Evolutionary conservation across 176 grass and related monocot species (phyloP), one percentile per base, ranked within the genome.

Genomic region (Aegilops tauschii): DNA sequence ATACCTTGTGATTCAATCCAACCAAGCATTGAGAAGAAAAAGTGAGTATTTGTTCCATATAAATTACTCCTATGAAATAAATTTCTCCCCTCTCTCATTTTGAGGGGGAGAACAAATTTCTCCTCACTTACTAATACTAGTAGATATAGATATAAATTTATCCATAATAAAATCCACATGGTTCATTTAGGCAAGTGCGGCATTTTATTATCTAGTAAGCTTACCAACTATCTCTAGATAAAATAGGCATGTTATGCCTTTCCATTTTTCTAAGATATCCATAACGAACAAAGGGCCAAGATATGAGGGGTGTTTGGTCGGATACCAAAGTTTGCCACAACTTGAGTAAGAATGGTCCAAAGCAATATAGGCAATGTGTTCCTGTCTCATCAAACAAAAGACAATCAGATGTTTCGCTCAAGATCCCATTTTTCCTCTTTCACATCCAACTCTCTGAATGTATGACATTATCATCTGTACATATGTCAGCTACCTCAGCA

Each of bases 161-260:
- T 29, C 29, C 12, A 75, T 50, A 42, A 30, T 29, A 13, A 74
- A 29, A 75, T 49, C 45, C 23, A 16, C 72, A 75, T 49, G 42
- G 40, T 49, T 75, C 23, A 75, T 49, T 75, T 49, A 29, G 42
- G 13, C 12, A 75, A 75, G 72, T 75, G 72, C 3, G 25, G 12
- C 42, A 75, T 49, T 75, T 75, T 16, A 50, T 75, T 75, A 75
- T 75, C 72, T 75, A 49, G 13, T 75, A 75, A 75, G 72, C 70
- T 45, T 45, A 45, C 39, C 39, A 73, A 25, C 39, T 73, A 14
- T 73, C 70, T 73, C 69, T 44, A 73, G 29, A 44, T 84, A 50
- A 35, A 86, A 79, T 56, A 76, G 13, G 12, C 17, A 82, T 42
- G 1, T 65, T 50, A 8, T 30, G 31, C 69, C n/a, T 76, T 82